Evolutionary conservation across 495 filamentous ascomycete genomes (phyloP), one percentile per base, ranked within the genome.

Genomic region (Neurospora cerealis): DNA sequence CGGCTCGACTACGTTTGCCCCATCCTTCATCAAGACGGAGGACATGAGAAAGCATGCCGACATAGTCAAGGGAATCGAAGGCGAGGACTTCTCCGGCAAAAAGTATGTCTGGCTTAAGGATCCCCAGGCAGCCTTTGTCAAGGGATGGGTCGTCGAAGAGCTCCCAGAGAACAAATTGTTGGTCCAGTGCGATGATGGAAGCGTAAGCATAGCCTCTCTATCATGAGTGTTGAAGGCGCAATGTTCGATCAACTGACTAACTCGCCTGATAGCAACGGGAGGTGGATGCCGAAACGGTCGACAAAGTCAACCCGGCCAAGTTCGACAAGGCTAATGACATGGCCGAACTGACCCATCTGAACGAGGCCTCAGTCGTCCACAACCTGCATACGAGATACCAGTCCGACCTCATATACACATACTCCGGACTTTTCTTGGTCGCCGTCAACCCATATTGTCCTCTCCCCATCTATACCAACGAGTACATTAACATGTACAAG

Each of bases 291-390:
- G 93, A 97, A 75, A 91, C 88, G 73, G 94, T 97, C 69, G 96
- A 99, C 86, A 98, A 97, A 82, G 96, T 98, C 83, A 99, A 99
- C 82, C 96, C 96, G 34, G 96, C 93, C 72, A 99, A 99, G 79
- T 99, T 99, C 80, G 96, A 99, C 86, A 98, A 96, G 82, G 95
- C 96, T 8, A 92, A 97, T 83, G 96, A 99, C 80, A 99, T 99
- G 96, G 96, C 96, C 3, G 96, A 98, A 82, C 85, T 99, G 77
- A 99, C 96, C 17, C 96, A 98, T 79, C 83, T 99, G 60, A 99
- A 99, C 80, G 96, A 99, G 83, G 92, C 95, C 11, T 98, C 96
- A 0, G 96, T 99, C 73, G 95, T 99, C 40, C 94, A 99, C 83
- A 99, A 99, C 77, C 87, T 99, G 40, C 92, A 97, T 70, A 92